Evolutionary conservation across 345 rosid species (phyloP).

Genomic region (Ricinus communis): DNA sequence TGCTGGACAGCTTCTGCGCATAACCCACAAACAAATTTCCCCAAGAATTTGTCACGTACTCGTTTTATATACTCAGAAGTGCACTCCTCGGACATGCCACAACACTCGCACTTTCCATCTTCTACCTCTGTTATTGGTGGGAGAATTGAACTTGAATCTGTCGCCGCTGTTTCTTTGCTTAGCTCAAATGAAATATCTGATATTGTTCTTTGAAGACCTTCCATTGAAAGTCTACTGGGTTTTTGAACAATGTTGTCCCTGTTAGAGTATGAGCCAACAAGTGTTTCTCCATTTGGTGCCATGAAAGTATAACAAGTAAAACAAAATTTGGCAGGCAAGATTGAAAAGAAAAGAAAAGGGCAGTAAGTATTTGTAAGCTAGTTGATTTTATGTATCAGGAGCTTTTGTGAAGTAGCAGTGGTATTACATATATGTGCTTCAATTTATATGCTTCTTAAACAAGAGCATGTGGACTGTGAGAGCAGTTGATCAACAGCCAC

Average conservation of each 20-base stretch:
- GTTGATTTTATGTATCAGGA: too few relatives aligned
- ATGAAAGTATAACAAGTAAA: conserved; percentile 4
- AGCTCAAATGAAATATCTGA: conserved; percentile 67
- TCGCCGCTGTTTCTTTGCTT: conserved; percentile 39
- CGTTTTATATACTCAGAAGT: conserved; percentile 33
- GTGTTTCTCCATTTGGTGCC: conserved; percentile 41
- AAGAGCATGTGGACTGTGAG: conserved; percentile 6
- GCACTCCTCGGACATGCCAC: conserved; percentile 44
- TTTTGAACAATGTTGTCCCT: conserved; percentile 11
- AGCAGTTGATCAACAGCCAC: not conserved
- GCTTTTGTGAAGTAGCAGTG: not conserved
- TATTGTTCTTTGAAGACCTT: conserved; percentile 53
- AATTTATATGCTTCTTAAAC: conserved; percentile 9
- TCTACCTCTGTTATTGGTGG: conserved; percentile 18
- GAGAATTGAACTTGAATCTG: not conserved
- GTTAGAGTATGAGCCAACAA: conserved; percentile 13
- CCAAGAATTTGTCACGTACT: conserved; percentile 21
- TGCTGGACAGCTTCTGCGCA: conserved; percentile 38
- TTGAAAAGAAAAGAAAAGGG: not conserved
- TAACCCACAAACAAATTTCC: conserved; percentile 37
- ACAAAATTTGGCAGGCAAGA: not conserved
- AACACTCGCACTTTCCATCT: conserved; percentile 35
- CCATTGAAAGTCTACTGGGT: conserved; percentile 35
- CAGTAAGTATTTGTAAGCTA: not conserved
- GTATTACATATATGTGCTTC: not conserved